Percentiles rank a stretch among this genome's conserved stretches.
Conservation (phyloP, 768 basidiomycete species). For the Podaxis mareebaensis region DNA sequence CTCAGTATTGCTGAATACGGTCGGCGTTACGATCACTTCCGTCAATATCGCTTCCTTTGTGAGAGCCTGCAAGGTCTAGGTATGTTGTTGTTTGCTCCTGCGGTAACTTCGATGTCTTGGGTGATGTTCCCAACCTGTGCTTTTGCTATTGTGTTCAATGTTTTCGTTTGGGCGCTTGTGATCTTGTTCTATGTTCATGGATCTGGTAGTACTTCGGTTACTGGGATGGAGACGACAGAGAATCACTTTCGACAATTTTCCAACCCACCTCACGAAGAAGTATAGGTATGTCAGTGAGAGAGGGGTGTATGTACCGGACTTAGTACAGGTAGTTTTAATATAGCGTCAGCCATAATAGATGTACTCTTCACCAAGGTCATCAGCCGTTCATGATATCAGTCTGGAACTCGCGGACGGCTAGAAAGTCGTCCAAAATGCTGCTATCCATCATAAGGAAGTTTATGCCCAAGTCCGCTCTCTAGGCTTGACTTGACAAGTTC, state of each 20-base stretch:
- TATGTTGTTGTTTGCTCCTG: not conserved
- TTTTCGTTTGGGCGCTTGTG: not conserved
- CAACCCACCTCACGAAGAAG: not conserved
- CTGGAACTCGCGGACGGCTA: too few species aligned
- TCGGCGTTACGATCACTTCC: not conserved
- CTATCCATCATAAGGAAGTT: too few species aligned
- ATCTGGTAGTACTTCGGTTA: not conserved
- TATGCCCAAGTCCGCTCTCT: too few species aligned
- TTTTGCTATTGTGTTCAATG: not conserved
- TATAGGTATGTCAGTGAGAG: not conserved
- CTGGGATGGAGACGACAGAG: not conserved
- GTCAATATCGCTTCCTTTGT: not conserved
- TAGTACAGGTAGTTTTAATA: too few species aligned
- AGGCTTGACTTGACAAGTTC: too few species aligned
- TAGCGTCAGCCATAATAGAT: too few species aligned
- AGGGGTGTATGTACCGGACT: too few species aligned
- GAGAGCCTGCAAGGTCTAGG: not conserved
- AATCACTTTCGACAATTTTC: not conserved
- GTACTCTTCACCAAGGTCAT: too few species aligned
- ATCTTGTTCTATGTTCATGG: not conserved
- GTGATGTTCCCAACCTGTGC: not conserved
- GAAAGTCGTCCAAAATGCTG: too few species aligned
- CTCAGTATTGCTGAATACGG: not conserved
- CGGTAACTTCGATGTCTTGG: not conserved
- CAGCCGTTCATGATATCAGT: too few species aligned